Conservation (phyloP, 805 yeast genomes). For the Saccharomycopsis malanga region DNA sequence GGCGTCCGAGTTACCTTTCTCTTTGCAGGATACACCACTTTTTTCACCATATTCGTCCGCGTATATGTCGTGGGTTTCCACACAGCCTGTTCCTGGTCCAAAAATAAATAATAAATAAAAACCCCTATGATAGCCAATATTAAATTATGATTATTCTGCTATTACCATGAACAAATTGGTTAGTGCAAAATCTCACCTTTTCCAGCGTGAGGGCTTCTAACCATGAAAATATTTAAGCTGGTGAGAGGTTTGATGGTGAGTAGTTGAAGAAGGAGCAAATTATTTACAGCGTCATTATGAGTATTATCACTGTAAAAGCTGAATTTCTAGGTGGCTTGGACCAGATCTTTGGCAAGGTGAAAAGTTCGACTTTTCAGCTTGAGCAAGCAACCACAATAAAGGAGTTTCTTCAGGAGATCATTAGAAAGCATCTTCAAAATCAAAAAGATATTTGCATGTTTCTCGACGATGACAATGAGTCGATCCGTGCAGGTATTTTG, state of each 20-base stretch:
- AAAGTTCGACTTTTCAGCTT: conserved; percentile 7
- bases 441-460: conserved; percentile 18
- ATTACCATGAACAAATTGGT: no score
- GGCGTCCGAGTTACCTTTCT: not conserved
- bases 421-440: conserved; percentile 10
- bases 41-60: conserved; percentile 17
- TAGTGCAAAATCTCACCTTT: no score
- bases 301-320: conserved; percentile 12
- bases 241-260: no score
- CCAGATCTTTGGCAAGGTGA: conserved; percentile 20
- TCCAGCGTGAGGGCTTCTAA: no score
- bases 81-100: no score
- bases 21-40: conserved; percentile 17
- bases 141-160: no score
- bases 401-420: conserved; percentile 15
- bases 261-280: no score
- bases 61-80: no score
- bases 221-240: no score
- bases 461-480: conserved; percentile 19
- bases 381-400: conserved; percentile 13
- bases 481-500: conserved; percentile 75
- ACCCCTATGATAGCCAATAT: no score
- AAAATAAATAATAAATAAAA: no score
- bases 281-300: no score
- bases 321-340: conserved; percentile 22